Evolutionary conservation across 129 eudicot species (phyloP), one percentile per base, ranked within the genome.

Genomic region (Escallonia herrerae): DNA sequence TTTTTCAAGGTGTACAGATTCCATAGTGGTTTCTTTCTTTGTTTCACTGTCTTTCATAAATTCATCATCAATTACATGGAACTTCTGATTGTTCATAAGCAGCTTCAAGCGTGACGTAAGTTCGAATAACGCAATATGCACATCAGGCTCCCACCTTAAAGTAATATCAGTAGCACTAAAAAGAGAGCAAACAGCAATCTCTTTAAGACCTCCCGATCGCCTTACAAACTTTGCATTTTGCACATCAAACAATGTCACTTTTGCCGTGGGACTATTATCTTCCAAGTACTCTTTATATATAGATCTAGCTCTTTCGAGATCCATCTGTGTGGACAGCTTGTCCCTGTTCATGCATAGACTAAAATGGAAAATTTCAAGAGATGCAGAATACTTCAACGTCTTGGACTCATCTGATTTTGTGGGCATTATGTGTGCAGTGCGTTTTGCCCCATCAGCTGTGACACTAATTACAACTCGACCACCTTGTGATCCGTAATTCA

Each of bases 91-190:
- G 40, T 81, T 84, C 15, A 80, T 72, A 70, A 93, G 82, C 64
- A 74, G 82, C 75, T 79, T 93, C 77, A 89, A 55, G 66, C 77
- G 80, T 68, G 89, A 69, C 77, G 83, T 80, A 42, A 93, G 86
- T 63, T 93, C 99, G 80, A 81, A 56, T 48, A 93, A 70, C 57
- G 95, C 86, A 63, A 93, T 76, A 69, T 93, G 99, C 57, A 76
- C 91, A 82, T 93, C 99, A 40, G 99, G 96, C 72, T 93, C 99
- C 99, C 99, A 93, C 72, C 99, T 80, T 65, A 83, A 63, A 58
- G 96, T 72, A 76, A 93, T 93, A 73, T 93, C 91, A 55, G 95
- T 83, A 69, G 99, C 99, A 82, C 99, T 89, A 63, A 89, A 89
- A 72, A 93, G 95, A 77, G 95, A 86, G 82, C 99, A 88, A 48